Percentiles rank a stretch among this genome's conserved stretches.
Evolutionary conservation across 2,329 filamentous ascomycete genomes (phyloP).

Genomic region (Magnaporthiopsis poae): DNA sequence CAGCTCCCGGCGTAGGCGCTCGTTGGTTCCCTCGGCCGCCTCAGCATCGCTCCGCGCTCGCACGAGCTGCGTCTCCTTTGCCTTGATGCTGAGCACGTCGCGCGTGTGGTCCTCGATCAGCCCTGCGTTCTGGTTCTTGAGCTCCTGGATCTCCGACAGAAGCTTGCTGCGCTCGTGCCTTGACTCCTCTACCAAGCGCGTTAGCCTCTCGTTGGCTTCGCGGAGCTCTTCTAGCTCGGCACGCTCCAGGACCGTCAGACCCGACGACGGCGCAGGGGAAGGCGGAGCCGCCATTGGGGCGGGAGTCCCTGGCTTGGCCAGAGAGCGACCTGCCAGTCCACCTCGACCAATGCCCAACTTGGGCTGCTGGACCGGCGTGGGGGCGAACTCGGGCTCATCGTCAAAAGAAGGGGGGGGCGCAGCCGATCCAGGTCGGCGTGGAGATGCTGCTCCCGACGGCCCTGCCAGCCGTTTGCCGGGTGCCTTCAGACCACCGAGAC

Average conservation of each 20-base stretch:
- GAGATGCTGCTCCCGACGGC: constrained; percentile 40
- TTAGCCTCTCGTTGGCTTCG: constrained; percentile 68
- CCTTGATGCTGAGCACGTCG: constrained; percentile 91
- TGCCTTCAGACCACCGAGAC: constrained; percentile 48
- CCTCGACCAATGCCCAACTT: constrained; percentile 63
- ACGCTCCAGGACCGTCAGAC: constrained; percentile 68
- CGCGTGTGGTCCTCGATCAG: constrained; percentile 95
- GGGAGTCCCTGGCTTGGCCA: constrained; percentile 60
- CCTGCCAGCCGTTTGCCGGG: constrained; percentile 46
- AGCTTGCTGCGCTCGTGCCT: constrained; percentile 73
- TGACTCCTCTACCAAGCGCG: constrained; percentile 67
- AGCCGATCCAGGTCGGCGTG: constrained; percentile 38
- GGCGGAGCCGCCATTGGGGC: constrained; percentile 38
- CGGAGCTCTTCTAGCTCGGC: constrained; percentile 89
- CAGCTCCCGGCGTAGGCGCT: constrained; percentile 75
- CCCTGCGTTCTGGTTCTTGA: constrained; percentile 93
- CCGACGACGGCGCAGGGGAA: constrained; percentile 51
- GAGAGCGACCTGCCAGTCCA: constrained; percentile 73
- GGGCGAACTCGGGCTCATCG: constrained; percentile 37
- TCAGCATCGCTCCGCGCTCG: constrained; percentile 84
- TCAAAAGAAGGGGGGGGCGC: constrained; percentile 41
- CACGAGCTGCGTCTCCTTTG: constrained; percentile 94
- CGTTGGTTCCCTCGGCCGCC: constrained; percentile 74
- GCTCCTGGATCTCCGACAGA: constrained; percentile 77
- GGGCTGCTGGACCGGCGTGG: constrained; percentile 41